Base-by-base conservation (phyloP, 2,329 filamentous ascomycete species). In the Colletotrichum endophyticum region DNA sequence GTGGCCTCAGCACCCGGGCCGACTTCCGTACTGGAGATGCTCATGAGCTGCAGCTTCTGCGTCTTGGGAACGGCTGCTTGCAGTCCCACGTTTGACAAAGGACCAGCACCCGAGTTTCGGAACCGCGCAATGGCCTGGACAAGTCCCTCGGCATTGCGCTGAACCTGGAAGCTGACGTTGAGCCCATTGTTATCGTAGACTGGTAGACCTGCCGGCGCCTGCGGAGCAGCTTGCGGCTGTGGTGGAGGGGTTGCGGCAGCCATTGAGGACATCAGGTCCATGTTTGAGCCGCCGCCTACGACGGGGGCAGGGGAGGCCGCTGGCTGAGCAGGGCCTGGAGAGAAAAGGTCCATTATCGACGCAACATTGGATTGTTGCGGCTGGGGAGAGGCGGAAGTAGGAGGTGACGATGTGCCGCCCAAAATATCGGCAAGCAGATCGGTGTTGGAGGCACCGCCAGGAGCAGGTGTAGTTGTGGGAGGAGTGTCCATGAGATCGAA, bases 11-110 rank as follows among this genome's bases (percentile, higher is more conserved):
- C 92, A 16, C 95, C 95, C 8, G 93, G 92, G 15, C 89, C 92
- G 59, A 99, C 84, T 36, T 98, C 95, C 6, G 93, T 87, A 79
- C 92, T 95, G 79, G 95, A 98, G 79, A 99, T 98, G 75, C 94
- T 95, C 84, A 98, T 94, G 79, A 99, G 87, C 83, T 98, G 96
- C 81, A 99, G 87, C 84, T 97, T 98, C 86, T 99, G 97, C 61
- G 95, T 95, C 87, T 99, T 99, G 11, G 97, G 97, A 70, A 99
- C 97, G 1, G 97, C 97, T 59, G 96, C 97, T 84, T 99, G 97
- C 79, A 99, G 85, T 30, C 95, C 95, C 34, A 99, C 95, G 62
- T 91, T 92, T 19, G 93, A 93, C 66, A 99, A 88, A 16, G 88
- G 86, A 16, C 89, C 90, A 34, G 94, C 92, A 74, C 89, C 89